Evolutionary conservation across 1,284 basidiomycete genomes (phyloP).

Genomic region (Cryptococcus wingfieldii): DNA sequence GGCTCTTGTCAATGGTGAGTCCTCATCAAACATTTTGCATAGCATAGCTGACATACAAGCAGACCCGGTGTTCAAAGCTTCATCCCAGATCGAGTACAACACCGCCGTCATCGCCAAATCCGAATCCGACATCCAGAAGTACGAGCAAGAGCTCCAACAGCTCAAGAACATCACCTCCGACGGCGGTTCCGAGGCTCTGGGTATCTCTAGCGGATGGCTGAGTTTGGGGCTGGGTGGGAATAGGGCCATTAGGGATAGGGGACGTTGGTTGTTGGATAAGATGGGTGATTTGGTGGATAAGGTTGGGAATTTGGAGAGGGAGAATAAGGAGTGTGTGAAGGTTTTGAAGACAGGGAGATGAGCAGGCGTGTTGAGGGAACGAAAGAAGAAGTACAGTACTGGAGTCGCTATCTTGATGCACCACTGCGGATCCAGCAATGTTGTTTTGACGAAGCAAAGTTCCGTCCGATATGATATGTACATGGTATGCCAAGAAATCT

Average conservation of each 20-base stretch:
- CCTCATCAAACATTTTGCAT: neutral
- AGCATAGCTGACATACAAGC: neutral
- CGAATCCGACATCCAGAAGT: constrained; percentile 63
- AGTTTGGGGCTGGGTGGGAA: constrained; percentile 48
- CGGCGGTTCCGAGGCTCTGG: constrained; percentile 39
- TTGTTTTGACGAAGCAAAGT: too few species aligned
- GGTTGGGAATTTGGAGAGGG: constrained; percentile 63
- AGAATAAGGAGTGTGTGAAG: constrained; percentile 66
- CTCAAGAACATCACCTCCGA: constrained; percentile 59
- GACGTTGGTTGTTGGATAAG: constrained; percentile 67
- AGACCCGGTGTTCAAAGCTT: constrained; percentile 77
- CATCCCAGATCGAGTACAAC: constrained; percentile 76
- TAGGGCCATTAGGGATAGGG: constrained; percentile 60
- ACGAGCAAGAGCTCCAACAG: constrained; percentile 69
- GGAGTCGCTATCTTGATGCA: too few species aligned
- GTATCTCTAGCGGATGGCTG: constrained; percentile 22
- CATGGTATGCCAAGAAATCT: too few species aligned
- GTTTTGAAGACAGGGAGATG: constrained; percentile 35
- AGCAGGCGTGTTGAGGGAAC: neutral
- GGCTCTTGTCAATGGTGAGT: constrained; percentile 66
- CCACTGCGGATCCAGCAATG: too few species aligned
- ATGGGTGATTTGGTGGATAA: constrained; percentile 65
- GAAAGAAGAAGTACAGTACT: too few species aligned
- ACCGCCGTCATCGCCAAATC: constrained; percentile 64
- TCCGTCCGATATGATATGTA: too few species aligned